Base-by-base conservation (phyloP, 208 protist species). In the Endotrypanum monterogeii region DNA sequence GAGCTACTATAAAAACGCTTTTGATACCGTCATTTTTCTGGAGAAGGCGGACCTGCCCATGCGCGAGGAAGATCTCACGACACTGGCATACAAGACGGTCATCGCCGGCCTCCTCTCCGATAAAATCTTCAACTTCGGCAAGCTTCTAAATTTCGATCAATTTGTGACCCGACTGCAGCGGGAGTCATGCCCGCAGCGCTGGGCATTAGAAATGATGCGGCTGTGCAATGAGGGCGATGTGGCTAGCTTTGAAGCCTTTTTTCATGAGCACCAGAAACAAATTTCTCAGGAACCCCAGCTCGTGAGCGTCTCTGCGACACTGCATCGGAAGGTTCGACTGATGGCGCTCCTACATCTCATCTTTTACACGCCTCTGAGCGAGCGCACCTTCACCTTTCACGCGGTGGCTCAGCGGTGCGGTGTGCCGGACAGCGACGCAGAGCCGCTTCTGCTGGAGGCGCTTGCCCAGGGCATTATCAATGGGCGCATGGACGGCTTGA, bases 331-430 rank as follows among this genome's bases (percentile, higher is more conserved):
- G 80, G 96, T 99, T 60, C 89, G 94, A 16, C 91, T 99, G 51
- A 98, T 99, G 83, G 87, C 90, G 23, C 85, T 99, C 32, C 95
- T 99, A 12, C 94, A 99, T 76, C 85, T 99, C 12, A 91, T 99
- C 48, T 99, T 99, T 83, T 91, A 91, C 74, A 94, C 91, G 2
- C 95, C 97, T 12, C 86, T 98, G n/a, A 92, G 95, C 51, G 84
- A 98, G 76, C 93, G 96, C 73, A 91, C 80, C 9, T 91, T 99
- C 77, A 57, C 86, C 6, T 99, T 88, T 70, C 61, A 82, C 44
- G 74, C 84, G 6, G 89, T 97, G 68, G 87, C 89, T 3, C 69
- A 81, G 62, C 88, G 92, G 39, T 97, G 92, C 70, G 80, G 75
- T 14, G 86, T 96, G 39, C 51, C 63, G 12, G 78, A 86, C 58